Percentiles rank a stretch among this genome's conserved stretches.
These are phyloP conservation scores for Irineochytrium annulatum DNA, from an alignment of 192 early-diverging fungal species.

Conservation along the genomic window DNA sequence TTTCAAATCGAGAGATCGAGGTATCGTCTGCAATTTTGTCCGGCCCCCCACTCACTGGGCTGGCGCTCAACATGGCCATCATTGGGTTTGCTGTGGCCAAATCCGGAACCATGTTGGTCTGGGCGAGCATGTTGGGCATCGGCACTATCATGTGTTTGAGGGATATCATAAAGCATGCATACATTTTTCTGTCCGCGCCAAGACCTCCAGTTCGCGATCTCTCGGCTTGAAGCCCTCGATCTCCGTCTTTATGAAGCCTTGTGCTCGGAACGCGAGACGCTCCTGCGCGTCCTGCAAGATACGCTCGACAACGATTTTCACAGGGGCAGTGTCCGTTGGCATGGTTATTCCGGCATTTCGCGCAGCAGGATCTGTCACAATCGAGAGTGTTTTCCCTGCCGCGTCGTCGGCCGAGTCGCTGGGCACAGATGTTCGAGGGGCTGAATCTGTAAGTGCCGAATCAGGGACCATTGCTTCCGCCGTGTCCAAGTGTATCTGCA, in stretches of 20 bases:
- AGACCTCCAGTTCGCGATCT: slow-evolving; percentile 60
- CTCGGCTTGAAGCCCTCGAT: slow-evolving; percentile 72
- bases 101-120: slow-evolving; percentile 26
- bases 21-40: too few species aligned
- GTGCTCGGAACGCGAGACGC: slow-evolving; percentile 81
- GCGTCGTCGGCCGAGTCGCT: neutral
- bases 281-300: slow-evolving; percentile 88
- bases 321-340: slow-evolving; percentile 32
- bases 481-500: slow-evolving; percentile 53
- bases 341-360: too few species aligned
- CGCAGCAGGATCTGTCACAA: too few species aligned
- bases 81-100: neutral
- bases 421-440: too few species aligned
- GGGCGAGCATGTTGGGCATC: slow-evolving; percentile 15
- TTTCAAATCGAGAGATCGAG: slow-evolving; percentile 2
- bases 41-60: too few species aligned
- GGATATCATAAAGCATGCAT: neutral
- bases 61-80: too few species aligned
- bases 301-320: slow-evolving; percentile 62
- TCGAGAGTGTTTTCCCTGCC: neutral
- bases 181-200: slow-evolving; percentile 39
- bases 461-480: slow-evolving; percentile 18
- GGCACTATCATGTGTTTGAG: slow-evolving; percentile 11
- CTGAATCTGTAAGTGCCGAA: too few species aligned
- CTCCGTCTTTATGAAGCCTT: slow-evolving; percentile 72